Evolutionary conservation across 73 alveolate species (phyloP), one percentile per base, ranked within the genome.

Genomic region (Uronychia binucleata): DNA sequence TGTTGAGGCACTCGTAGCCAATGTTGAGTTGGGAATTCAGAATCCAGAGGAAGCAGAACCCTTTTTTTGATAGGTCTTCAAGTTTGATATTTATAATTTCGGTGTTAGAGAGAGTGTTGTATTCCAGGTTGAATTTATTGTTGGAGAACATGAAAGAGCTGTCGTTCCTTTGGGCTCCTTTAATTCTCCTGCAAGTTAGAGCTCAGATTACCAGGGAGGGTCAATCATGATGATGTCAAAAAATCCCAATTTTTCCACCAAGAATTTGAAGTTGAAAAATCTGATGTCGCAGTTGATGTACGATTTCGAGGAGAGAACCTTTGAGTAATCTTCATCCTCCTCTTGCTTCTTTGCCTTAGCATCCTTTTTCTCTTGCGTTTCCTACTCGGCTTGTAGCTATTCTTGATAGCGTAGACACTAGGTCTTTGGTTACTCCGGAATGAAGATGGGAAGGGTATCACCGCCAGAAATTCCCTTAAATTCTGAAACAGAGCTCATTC

Each of bases 121-220:
- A 96, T 59, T 96, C 97, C 81, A 96, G 90, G 35, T 91, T 87
- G 88, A 96, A 96, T 79, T 95, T 94, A 58, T 95, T 94, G 79
- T 96, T 96, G 28, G 99, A 88, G 81, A 96, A 96, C 99, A 96
- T 96, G 74, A 94, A 96, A 58, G 97, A 94, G 13, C 96, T 90
- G 79, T 96, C 97, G 88, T 94, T 94, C 58, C 96, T 85, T 86
- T 96, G 88, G 31, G 98, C 99, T 74, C 99, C 99, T 80, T 94
- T 94, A 34, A 96, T 96, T 87, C 99, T 94, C n/a, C n/a, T n/a
- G n/a, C n/a, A n/a, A n/a, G n/a, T n/a, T n/a, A n/a, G n/a, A n/a
- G n/a, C n/a, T n/a, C n/a, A n/a, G n/a, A n/a, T n/a, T n/a, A n/a
- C 97, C 99, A 96, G 33, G 99, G 99, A 59, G 99, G 99, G 76